A percentile compares a stretch with the other conserved stretches of the same genome.
These are phyloP conservation scores for Picochlorum sp. DNA, from an alignment of 139 green algal genomes.

Conservation along the genomic window DNA sequence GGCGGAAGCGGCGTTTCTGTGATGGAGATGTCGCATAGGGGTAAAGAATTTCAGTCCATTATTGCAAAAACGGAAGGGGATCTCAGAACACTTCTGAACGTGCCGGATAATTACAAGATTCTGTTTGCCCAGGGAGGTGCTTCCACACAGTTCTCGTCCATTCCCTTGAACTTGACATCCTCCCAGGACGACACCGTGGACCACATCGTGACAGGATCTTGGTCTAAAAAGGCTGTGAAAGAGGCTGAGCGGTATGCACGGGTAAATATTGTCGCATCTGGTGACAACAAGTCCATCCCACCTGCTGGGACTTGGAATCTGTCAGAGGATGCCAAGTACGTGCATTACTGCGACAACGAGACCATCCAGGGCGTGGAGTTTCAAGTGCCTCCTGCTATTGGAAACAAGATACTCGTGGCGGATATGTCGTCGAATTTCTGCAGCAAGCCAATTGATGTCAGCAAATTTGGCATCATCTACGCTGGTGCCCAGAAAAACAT, in stretches of 20 bases:
- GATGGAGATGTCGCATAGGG: conserved; percentile 98
- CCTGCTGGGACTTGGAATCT: conserved; percentile 73
- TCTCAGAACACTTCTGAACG: conserved; percentile 78
- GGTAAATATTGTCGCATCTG: conserved; percentile 70
- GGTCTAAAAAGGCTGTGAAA: conserved; percentile 86
- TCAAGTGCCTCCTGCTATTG: conserved; percentile 67
- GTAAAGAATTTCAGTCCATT: conserved; percentile 91
- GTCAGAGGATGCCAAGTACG: conserved; percentile 65
- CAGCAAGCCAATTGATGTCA: conserved; percentile 93
- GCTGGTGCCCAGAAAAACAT: conserved; percentile 99
- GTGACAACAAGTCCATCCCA: conserved; percentile 84
- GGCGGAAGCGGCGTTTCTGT: conserved; percentile 78
- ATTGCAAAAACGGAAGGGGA: conserved; percentile 84
- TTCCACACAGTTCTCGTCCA: conserved; percentile 84
- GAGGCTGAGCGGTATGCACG: conserved; percentile 77
- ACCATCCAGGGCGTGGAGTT: conserved; percentile 99
- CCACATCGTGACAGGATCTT: conserved; percentile 89
- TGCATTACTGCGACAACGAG: conserved; percentile 99
- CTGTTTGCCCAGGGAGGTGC: conserved; percentile 90
- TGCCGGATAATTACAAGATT: conserved; percentile 94
- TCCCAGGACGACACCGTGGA: conserved; percentile 64
- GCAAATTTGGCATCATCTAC: conserved; percentile 95
- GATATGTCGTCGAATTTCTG: conserved; percentile 99
- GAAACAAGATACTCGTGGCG: conserved; percentile 61
- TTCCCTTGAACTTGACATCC: conserved; percentile 85